Base-by-base conservation (phyloP, 352 stramenopile genomes). In the Pythium phragmiticola region DNA sequence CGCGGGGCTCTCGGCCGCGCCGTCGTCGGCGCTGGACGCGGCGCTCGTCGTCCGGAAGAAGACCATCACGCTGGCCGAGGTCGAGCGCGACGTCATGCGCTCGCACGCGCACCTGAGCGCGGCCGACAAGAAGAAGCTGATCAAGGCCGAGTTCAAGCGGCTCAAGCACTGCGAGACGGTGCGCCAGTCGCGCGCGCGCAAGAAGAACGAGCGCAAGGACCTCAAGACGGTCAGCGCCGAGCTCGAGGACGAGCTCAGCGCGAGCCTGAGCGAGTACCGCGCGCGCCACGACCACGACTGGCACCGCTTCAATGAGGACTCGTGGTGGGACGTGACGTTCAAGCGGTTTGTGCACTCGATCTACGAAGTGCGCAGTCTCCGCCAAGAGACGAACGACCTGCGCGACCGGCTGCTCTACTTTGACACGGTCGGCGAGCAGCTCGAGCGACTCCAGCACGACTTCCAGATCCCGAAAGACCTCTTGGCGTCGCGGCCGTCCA, bases 121-220 rank as follows among this genome's bases (percentile, higher is more conserved):
- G 1, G 80, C 85, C 19, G 50, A 70, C 9, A 78, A 76, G 61
- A 73, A 72, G 16, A 80, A 80, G 23, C 71, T 89, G 72, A 77
- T 74, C 42, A 83, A 88, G 50, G 80, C 83, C 47, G 83, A 92
- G 62, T 73, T 88, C 56, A 84, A 82, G 58, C 80, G 83, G 19
- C 79, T 92, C 33, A 89, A 88, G 62, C 83, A 92, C 68, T 89
- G 78, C 66, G 83, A 90, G 72, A 90, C 74, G 2, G 83, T 92
- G 69, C 80, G 83, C 14, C 80, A 92, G 74, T 90, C 80, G 28
- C 83, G 83, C 46, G 76, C 86, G n/a, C 77, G 81, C 53, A 92
- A 92, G 62, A 92, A 92, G 70, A 69, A 72, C 51, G 74, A 89
- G 45, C 77, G 82, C 39, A 78, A 80, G 21, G 76, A 80, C 28